Conservation (phyloP, 208 protist genomes). For the Strigomonas culicis region DNA sequence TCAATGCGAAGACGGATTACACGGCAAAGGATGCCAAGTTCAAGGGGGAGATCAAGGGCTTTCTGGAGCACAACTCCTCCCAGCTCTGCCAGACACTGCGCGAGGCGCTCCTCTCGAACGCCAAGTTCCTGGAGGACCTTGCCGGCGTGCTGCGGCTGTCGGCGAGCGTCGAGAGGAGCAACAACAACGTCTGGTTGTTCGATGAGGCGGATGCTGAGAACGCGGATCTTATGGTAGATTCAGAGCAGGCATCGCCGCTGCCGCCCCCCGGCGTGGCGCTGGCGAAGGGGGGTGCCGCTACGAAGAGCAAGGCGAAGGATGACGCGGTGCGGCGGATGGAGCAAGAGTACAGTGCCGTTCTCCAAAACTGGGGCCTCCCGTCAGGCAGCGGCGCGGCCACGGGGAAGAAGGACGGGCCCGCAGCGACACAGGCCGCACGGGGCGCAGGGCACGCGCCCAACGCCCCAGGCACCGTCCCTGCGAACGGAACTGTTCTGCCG, state of each 20-base stretch:
- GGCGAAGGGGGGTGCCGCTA: background rate
- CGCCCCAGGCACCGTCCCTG: too few species aligned
- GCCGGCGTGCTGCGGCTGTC: background rate
- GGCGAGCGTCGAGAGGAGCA: background rate
- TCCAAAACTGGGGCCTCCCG: too few species aligned
- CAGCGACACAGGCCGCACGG: too few species aligned
- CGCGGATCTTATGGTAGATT: too few species aligned
- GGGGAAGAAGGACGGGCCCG: too few species aligned
- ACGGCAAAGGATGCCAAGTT: background rate
- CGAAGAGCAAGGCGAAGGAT: too few species aligned
- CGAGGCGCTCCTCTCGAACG: background rate
- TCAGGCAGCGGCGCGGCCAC: too few species aligned
- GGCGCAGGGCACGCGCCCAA: too few species aligned
- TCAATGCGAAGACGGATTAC: background rate
- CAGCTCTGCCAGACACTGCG: slow-evolving; percentile 1
- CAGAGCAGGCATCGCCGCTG: too few species aligned
- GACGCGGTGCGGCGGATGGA: too few species aligned
- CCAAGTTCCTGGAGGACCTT: slow-evolving; percentile 3
- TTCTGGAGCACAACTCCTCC: slow-evolving; percentile 5
- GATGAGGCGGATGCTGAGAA: background rate
- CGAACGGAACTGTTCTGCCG: too few species aligned
- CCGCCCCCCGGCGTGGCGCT: background rate
- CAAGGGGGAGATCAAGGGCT: slow-evolving; percentile 4
- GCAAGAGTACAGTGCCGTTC: too few species aligned
- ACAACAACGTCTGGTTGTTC: background rate